Evolutionary conservation across 768 basidiomycete species (phyloP).

Genomic region (Termitomyces sp.): DNA sequence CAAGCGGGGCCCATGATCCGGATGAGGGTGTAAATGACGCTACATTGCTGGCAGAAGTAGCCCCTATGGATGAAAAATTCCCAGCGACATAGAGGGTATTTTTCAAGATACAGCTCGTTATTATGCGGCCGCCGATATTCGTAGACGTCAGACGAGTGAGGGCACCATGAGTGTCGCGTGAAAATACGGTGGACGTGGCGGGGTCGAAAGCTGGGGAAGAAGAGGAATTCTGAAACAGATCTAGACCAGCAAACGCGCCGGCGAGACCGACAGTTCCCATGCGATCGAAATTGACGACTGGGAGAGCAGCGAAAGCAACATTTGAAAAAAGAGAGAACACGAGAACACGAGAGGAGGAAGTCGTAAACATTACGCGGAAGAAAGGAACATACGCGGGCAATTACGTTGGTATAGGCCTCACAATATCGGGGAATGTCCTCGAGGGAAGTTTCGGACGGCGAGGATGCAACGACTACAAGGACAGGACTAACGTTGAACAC

Average conservation of each 20-base stretch:
- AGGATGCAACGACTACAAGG: slow-evolving; percentile 3
- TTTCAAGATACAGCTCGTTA: slow-evolving; percentile 65
- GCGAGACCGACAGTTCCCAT: slow-evolving; percentile 91
- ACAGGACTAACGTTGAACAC: not conserved
- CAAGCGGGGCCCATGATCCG: slow-evolving; percentile 54
- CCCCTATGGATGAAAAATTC: slow-evolving; percentile 68
- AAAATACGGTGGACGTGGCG: slow-evolving; percentile 64
- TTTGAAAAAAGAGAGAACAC: slow-evolving; percentile 12
- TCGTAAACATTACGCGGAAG: slow-evolving; percentile 17
- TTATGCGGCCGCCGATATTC: slow-evolving; percentile 72
- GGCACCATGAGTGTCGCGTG: slow-evolving; percentile 58
- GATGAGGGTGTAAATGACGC: slow-evolving; percentile 66
- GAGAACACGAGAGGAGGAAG: slow-evolving; percentile 16
- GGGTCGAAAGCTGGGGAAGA: slow-evolving; percentile 56
- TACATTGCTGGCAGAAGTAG: slow-evolving; percentile 59
- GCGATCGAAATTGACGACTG: slow-evolving; percentile 45
- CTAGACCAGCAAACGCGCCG: slow-evolving; percentile 85
- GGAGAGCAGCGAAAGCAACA: slow-evolving; percentile 28
- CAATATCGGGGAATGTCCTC: not conserved
- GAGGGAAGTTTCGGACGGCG: not conserved
- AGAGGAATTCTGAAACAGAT: slow-evolving; percentile 57
- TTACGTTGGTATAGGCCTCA: slow-evolving; percentile 7
- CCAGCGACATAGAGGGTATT: slow-evolving; percentile 78
- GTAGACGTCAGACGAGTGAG: slow-evolving; percentile 71
- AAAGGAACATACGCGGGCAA: slow-evolving; percentile 10